Percentiles rank a stretch among this genome's conserved stretches.
Conservation (phyloP, 1,284 basidiomycete genomes). For the Boletellus deceptivus region DNA sequence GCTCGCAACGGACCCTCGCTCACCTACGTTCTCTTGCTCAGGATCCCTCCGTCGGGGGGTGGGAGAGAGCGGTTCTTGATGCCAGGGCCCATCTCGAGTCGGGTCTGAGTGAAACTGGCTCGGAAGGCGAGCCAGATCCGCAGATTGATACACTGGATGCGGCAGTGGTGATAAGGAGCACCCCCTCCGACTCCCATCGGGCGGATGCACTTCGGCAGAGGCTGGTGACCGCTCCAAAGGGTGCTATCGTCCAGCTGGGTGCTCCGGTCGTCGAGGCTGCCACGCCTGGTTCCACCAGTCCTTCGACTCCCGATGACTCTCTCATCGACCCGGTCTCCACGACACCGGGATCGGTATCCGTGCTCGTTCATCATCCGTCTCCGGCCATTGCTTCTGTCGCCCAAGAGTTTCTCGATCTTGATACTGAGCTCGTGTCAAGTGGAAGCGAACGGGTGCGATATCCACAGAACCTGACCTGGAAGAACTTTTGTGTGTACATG, state of each 20-base stretch:
- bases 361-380: slow-evolving; percentile 75
- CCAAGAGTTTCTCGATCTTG: slow-evolving; percentile 73
- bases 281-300: slow-evolving; percentile 2
- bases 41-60: slow-evolving; percentile 52
- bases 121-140: slow-evolving; percentile 24
- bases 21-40: slow-evolving; percentile 49
- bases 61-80: slow-evolving; percentile 53
- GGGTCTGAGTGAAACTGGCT: slow-evolving; percentile 20
- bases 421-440: slow-evolving; percentile 72
- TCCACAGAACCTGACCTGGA: slow-evolving; percentile 84
- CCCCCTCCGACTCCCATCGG: slow-evolving; percentile 54
- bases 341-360: slow-evolving; percentile 40
- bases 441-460: slow-evolving; percentile 70
- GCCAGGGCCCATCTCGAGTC: slow-evolving; percentile 38
- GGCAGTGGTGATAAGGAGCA: slow-evolving; percentile 40
- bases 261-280: background rate
- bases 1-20: slow-evolving; percentile 43
- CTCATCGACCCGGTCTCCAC: background rate
- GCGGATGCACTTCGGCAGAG: slow-evolving; percentile 55
- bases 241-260: slow-evolving; percentile 5
- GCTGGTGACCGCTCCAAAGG: slow-evolving; percentile 39
- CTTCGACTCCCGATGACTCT: slow-evolving; percentile 5
- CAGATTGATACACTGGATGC: slow-evolving; percentile 29
- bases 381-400: slow-evolving; percentile 69
- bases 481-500: slow-evolving; percentile 87